Evolutionary conservation across 495 filamentous ascomycete genomes (phyloP).

Genomic region (Cetradonia linearis): DNA sequence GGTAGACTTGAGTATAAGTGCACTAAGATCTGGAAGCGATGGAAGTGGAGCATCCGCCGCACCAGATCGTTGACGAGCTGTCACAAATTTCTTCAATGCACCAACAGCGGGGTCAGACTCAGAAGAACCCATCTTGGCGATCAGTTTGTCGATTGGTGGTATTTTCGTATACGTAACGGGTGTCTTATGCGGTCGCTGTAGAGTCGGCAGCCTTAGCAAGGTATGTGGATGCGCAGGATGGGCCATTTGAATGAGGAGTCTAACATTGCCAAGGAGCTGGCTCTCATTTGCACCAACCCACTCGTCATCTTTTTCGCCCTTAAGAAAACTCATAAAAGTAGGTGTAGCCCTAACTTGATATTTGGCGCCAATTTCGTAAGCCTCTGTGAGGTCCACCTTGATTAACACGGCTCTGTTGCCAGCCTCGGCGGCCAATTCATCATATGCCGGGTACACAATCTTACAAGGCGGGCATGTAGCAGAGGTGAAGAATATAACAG

Average conservation of each 20-base stretch:
- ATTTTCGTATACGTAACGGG: slow-evolving; percentile 67
- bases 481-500: slow-evolving; percentile 88
- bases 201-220: slow-evolving; percentile 54
- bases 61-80: slow-evolving; percentile 41
- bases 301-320: slow-evolving; percentile 61
- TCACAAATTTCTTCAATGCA: slow-evolving; percentile 55
- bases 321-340: slow-evolving; percentile 82
- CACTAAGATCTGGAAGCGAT: slow-evolving; percentile 43
- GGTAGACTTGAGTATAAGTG: slow-evolving; percentile 42
- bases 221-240: slow-evolving; percentile 69
- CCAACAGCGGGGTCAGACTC: slow-evolving; percentile 43
- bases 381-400: slow-evolving; percentile 68
- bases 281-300: slow-evolving; percentile 69
- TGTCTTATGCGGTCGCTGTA: slow-evolving; percentile 51
- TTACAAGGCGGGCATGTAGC: slow-evolving; percentile 80
- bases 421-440: slow-evolving; percentile 65
- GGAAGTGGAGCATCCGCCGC: slow-evolving; percentile 52
- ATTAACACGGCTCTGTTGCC: slow-evolving; percentile 62
- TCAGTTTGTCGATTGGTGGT: slow-evolving; percentile 75
- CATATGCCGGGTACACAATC: slow-evolving; percentile 70
- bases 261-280: slow-evolving; percentile 60
- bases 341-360: slow-evolving; percentile 71
- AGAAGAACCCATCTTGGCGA: slow-evolving; percentile 56
- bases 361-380: slow-evolving; percentile 52
- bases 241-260: slow-evolving; percentile 64